Percentiles rank a stretch among this genome's conserved stretches.
phyloP scores from a whole-genome alignment of 2,329 filamentous ascomycete species.

The Fusarium sterilihyphosum region DNA sequence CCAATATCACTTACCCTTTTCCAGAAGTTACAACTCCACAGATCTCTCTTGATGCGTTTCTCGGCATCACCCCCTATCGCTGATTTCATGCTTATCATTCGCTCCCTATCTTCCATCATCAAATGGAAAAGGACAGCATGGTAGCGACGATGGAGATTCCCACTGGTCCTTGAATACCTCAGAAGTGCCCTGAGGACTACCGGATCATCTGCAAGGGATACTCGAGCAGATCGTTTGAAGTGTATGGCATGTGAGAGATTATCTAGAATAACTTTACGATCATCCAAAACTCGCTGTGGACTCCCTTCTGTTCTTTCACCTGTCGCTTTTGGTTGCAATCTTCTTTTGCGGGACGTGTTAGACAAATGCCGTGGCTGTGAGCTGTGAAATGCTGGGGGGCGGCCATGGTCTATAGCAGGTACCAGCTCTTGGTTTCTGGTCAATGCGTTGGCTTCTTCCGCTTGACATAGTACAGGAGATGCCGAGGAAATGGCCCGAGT shows the following conservation, averaged over 20 bases:
- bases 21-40: background rate
- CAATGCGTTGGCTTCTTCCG: background rate
- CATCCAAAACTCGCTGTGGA: background rate
- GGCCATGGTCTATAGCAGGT: background rate
- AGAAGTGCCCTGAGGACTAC: background rate
- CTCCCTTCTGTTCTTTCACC: background rate
- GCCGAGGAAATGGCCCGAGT: background rate
- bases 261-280: background rate
- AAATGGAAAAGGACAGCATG: background rate
- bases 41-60: background rate
- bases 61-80: background rate
- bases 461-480: background rate
- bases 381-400: background rate
- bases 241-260: background rate
- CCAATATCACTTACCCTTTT: background rate
- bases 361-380: background rate
- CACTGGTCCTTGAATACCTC: background rate
- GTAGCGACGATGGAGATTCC: background rate
- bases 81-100: background rate
- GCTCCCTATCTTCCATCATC: background rate
- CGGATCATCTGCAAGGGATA: background rate
- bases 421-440: background rate
- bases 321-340: background rate
- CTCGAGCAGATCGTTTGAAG: background rate
- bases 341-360: background rate